These are phyloP conservation scores for Kodamaea leandrae DNA, from an alignment of 805 yeast genomes.

Conservation along the genomic window DNA sequence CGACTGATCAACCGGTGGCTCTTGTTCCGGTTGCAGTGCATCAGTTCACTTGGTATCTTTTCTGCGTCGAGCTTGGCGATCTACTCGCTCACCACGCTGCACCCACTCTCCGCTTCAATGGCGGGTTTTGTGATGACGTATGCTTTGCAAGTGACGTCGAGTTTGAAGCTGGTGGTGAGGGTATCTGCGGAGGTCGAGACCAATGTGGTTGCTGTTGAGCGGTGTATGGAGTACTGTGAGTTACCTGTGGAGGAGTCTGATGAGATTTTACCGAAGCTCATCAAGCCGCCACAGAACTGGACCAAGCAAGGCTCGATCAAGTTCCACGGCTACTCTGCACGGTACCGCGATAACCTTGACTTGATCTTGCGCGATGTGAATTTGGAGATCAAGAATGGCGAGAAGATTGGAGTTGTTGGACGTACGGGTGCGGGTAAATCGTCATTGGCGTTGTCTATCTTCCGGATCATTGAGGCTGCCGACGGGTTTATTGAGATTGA, in stretches of 20 bases:
- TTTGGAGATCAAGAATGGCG: conserved; percentile 19
- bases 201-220: conserved; percentile 64
- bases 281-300: conserved; percentile 67
- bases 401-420: conserved; percentile 27
- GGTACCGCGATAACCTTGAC: conserved; percentile 22
- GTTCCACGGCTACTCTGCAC: conserved; percentile 39
- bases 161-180: conserved; percentile 56
- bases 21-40: conserved; percentile 23
- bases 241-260: conserved; percentile 43
- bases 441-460: conserved; percentile 24
- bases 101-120: conserved; percentile 54
- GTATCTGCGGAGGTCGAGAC: conserved; percentile 64
- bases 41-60: conserved; percentile 22
- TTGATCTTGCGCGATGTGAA: conserved; percentile 17
- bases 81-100: conserved; percentile 33
- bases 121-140: conserved; percentile 66
- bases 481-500: conserved; percentile 21
- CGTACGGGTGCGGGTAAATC: conserved; percentile 29
- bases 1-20: conserved; percentile 27
- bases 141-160: conserved; percentile 54
- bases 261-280: conserved; percentile 74
- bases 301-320: conserved; percentile 68
- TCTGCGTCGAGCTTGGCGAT: conserved; percentile 41
- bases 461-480: conserved; percentile 22
- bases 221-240: conserved; percentile 59